Percentiles rank a stretch among this genome's conserved stretches.
Conservation (phyloP, 163 green algal species). For the Coccomyxa subellipsoidea region DNA sequence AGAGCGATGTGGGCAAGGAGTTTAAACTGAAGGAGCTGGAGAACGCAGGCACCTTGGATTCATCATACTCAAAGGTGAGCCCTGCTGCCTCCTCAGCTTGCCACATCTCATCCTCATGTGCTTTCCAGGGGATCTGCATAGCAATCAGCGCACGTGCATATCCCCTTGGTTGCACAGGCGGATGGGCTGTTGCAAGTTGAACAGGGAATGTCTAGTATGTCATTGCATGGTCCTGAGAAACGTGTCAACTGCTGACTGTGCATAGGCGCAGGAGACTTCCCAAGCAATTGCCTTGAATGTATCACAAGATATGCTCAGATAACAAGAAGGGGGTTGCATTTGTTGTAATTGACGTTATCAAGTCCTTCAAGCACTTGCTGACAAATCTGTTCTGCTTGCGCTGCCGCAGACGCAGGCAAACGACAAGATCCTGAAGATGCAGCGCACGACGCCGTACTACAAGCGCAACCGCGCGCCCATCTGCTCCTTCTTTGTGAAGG, state of each 20-base stretch:
- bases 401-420: conserved; percentile 8
- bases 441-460: conserved; percentile 93
- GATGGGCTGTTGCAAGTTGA: no score
- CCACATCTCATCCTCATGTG: background rate
- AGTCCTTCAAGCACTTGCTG: no score
- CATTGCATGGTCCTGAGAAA: no score
- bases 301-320: no score
- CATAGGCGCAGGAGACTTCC: no score
- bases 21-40: conserved; percentile 75
- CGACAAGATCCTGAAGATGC: conserved; percentile 61
- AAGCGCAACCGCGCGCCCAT: conserved; percentile 91
- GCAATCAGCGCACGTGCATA: background rate
- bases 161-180: no score
- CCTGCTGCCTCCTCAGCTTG: background rate
- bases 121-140: background rate
- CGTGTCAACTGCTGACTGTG: no score
- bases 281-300: no score
- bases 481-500: conserved; percentile 93
- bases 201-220: no score
- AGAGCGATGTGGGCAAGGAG: conserved; percentile 90
- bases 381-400: background rate
- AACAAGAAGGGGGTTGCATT: no score
- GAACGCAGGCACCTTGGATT: conserved; percentile 48
- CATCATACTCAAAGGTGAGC: conserved; percentile 46
- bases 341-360: no score